A percentile compares a stretch with the other conserved stretches of the same genome.
phyloP scores from a whole-genome alignment of 73 alveolate species.

The Paramecium biaurelia region DNA sequence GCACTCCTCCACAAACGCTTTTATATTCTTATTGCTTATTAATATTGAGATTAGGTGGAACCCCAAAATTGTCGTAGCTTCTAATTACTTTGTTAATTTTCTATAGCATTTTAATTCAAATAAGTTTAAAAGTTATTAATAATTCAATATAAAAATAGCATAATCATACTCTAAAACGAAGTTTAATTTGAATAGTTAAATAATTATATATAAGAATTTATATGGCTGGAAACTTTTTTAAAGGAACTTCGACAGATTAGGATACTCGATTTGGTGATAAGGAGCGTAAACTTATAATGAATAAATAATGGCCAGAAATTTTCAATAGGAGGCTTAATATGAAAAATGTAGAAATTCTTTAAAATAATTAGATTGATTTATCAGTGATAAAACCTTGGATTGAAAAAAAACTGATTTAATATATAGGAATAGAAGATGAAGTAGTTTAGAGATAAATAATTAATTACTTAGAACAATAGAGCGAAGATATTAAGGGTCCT shows the following conservation, averaged over 20 bases:
- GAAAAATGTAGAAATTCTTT: neutral
- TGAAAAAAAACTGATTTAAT: neutral
- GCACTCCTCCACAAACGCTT: neutral
- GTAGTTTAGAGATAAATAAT: conserved; percentile 53
- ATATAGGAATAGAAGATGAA: conserved; percentile 55
- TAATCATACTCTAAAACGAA: neutral
- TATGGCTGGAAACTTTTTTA: conserved; percentile 57
- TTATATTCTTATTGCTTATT: neutral
- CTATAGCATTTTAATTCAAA: neutral
- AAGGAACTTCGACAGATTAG: conserved; percentile 40
- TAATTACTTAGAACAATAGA: conserved; percentile 38
- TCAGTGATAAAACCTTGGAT: conserved; percentile 24
- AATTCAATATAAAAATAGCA: neutral
- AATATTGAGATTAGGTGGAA: neutral
- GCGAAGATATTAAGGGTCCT: conserved; percentile 31
- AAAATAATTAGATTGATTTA: neutral
- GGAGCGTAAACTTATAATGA: conserved; percentile 42
- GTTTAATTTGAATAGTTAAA: neutral
- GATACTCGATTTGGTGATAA: conserved; percentile 47
- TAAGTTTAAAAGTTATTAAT: neutral
- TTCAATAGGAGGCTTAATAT: neutral
- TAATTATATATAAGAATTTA: neutral
- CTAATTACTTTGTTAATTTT: neutral
- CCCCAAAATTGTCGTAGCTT: neutral
- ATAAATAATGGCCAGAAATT: conserved; percentile 20